These are phyloP conservation scores for Zygosaccharomyces pseudobailii DNA, from an alignment of 1,139 yeast genomes.

Conservation along the genomic window DNA sequence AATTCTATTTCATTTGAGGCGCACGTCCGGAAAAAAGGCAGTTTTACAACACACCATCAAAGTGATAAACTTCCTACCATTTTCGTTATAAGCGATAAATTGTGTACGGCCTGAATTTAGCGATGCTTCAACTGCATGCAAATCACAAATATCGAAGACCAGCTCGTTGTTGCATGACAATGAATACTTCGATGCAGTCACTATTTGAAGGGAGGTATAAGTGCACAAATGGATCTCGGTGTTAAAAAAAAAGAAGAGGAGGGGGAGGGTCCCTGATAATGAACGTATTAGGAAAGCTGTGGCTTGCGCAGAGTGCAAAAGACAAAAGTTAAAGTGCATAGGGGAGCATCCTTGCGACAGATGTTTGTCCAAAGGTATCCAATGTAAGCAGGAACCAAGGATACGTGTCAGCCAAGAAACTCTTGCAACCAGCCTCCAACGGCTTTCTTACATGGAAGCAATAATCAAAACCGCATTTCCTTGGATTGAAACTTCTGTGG, in stretches of 20 bases:
- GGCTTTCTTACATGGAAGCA: slow-evolving; percentile 10
- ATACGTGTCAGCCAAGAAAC: slow-evolving; percentile 5
- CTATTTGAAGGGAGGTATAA: too few species aligned
- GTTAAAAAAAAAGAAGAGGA: slow-evolving; percentile 2
- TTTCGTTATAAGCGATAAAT: too few species aligned
- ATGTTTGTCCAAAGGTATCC: slow-evolving; percentile 2
- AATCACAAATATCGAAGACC: too few species aligned
- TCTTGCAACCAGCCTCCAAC: slow-evolving; percentile 2
- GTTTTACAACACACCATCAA: too few species aligned
- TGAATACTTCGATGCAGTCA: too few species aligned
- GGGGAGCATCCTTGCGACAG: slow-evolving; percentile 8
- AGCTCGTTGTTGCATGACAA: too few species aligned
- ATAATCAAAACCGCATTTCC: slow-evolving; percentile 8
- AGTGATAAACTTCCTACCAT: too few species aligned
- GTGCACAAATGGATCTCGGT: too few species aligned
- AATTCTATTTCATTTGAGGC: too few species aligned
- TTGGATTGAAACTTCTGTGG: slow-evolving; percentile 6
- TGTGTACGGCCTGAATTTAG: too few species aligned
- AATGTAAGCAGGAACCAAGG: slow-evolving; percentile 5
- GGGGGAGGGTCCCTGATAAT: slow-evolving; percentile 9
- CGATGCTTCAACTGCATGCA: too few species aligned
- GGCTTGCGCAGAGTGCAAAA: slow-evolving; percentile 7
- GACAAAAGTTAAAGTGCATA: slow-evolving; percentile 8
- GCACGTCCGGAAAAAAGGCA: too few species aligned
- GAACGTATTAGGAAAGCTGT: slow-evolving; percentile 10